Evolutionary conservation across 176 grass and related monocot genomes (phyloP).

Genomic region (Chrysopogon serrulatus): DNA sequence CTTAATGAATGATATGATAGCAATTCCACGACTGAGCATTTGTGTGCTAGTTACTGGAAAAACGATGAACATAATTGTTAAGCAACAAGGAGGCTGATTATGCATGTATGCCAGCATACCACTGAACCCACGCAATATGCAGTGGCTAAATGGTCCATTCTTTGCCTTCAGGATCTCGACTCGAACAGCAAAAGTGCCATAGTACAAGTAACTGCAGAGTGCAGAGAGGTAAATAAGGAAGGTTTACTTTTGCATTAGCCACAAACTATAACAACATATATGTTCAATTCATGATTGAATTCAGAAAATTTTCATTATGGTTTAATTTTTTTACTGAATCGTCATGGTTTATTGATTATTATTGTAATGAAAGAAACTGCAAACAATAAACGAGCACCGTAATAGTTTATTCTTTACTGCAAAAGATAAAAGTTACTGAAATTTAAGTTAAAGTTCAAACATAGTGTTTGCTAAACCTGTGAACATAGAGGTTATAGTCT

Average conservation of each 20-base stretch:
- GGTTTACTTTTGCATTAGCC: neutral
- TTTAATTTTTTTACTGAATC: neutral
- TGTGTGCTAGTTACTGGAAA: neutral
- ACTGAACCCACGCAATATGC: neutral
- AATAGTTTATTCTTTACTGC: neutral
- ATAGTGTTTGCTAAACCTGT: slow-evolving; percentile 31
- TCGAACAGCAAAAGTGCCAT: neutral
- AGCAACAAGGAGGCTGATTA: neutral
- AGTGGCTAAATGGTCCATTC: neutral
- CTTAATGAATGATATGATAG: neutral
- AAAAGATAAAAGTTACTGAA: neutral
- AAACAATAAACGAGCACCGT: neutral
- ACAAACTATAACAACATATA: neutral
- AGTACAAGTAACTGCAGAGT: neutral
- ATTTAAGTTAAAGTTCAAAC: neutral
- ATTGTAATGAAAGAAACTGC: neutral
- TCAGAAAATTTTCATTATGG: neutral
- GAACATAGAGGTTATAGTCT: slow-evolving; percentile 43
- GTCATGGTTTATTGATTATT: neutral
- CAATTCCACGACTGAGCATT: neutral
- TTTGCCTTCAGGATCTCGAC: neutral
- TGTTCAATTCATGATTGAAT: neutral
- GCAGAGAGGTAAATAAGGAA: neutral
- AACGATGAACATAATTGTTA: no score
- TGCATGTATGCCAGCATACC: neutral